phyloP scores from a whole-genome alignment of 306 rosid species.

The Dalbergia cochinchinensis region DNA sequence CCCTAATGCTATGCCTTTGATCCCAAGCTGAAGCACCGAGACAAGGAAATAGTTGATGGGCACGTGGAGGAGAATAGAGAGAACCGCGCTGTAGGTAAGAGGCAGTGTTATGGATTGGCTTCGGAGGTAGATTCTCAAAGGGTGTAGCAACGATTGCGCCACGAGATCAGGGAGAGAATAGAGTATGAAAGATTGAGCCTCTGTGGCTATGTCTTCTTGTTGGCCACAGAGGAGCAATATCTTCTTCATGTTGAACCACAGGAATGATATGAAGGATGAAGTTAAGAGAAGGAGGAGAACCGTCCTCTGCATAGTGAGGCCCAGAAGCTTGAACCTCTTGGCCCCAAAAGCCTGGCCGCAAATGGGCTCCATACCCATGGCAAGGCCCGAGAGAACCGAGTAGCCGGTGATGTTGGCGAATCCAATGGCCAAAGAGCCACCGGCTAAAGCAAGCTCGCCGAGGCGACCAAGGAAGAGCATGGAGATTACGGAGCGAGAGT shows the following conservation, averaged over 20 bases:
- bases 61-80: slow-evolving; percentile 72
- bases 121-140: slow-evolving; percentile 78
- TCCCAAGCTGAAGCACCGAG: slow-evolving; percentile 64
- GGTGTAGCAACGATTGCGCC: slow-evolving; percentile 78
- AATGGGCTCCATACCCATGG: slow-evolving; percentile 97
- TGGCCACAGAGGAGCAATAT: slow-evolving; percentile 74
- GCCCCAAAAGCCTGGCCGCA: slow-evolving; percentile 98
- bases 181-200: slow-evolving; percentile 77
- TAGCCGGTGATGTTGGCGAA: slow-evolving; percentile 93
- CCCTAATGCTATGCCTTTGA: slow-evolving; percentile 76
- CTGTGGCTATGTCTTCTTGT: slow-evolving; percentile 59
- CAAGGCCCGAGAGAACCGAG: slow-evolving; percentile 88
- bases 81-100: slow-evolving; percentile 69
- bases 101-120: slow-evolving; percentile 84
- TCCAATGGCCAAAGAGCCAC: slow-evolving; percentile 87
- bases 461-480: slow-evolving; percentile 90
- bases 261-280: slow-evolving; percentile 62
- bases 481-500: slow-evolving; percentile 88
- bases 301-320: slow-evolving; percentile 76
- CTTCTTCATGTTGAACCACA: slow-evolving; percentile 77
- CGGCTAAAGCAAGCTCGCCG: slow-evolving; percentile 76
- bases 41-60: slow-evolving; percentile 86
- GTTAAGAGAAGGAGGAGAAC: slow-evolving; percentile 68
- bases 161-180: slow-evolving; percentile 86
- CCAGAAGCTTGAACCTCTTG: slow-evolving; percentile 75